Conservation (phyloP, 371 early-diverging fungal genomes). For the Phascolomyces articulosus region DNA sequence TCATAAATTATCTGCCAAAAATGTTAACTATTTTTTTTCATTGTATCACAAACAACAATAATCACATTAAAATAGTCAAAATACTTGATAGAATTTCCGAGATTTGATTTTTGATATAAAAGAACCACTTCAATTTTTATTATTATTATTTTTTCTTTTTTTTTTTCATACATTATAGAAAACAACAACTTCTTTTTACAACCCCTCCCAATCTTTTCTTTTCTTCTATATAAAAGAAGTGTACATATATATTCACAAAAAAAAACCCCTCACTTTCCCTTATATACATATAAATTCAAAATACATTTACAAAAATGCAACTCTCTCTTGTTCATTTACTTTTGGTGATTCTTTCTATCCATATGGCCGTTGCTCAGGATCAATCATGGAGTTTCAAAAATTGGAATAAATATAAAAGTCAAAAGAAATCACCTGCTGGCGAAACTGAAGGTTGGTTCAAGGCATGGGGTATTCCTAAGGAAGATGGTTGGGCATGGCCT, state of each 20-base stretch:
- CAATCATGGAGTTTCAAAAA: constrained; percentile 4
- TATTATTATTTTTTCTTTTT: too few species aligned
- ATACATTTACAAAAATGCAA: not conserved
- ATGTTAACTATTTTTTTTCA: not conserved
- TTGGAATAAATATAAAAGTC: constrained; percentile 24
- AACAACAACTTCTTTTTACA: not conserved
- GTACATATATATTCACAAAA: not conserved
- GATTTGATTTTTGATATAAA: too few species aligned
- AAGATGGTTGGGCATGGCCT: constrained; percentile 30
- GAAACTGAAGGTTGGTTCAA: constrained; percentile 14
- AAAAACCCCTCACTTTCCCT: not conserved
- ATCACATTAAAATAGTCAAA: too few species aligned
- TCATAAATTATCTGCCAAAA: constrained; percentile 1
- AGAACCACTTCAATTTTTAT: too few species aligned
- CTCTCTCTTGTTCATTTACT: not conserved
- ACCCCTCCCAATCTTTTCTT: not conserved
- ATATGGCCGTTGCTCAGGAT: not conserved
- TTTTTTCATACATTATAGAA: not conserved
- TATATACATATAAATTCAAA: not conserved
- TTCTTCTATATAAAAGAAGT: not conserved
- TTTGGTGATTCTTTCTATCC: not conserved
- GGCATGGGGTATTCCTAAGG: constrained; percentile 24
- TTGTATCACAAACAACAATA: not conserved
- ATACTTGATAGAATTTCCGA: too few species aligned
- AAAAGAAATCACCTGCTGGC: constrained; percentile 9